These are phyloP conservation scores for Pseudopyrenochaeta lycopersici DNA, from an alignment of 2,329 filamentous ascomycete species.

Conservation along the genomic window DNA sequence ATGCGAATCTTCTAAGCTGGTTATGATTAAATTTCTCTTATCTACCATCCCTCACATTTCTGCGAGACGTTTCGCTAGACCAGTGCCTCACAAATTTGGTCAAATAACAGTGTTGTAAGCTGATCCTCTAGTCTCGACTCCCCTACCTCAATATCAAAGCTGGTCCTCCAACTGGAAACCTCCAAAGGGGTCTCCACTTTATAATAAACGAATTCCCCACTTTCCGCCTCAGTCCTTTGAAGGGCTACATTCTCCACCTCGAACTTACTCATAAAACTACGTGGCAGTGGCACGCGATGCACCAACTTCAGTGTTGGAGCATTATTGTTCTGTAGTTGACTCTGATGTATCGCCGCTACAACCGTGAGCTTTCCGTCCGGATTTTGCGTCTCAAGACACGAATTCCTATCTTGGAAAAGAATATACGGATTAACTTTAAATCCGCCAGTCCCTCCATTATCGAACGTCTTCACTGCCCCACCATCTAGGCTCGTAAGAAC, in stretches of 20 bases:
- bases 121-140: not conserved
- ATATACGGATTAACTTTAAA: conserved; percentile 11
- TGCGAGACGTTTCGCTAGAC: too few relatives aligned
- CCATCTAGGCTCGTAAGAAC: not conserved
- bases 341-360: conserved; percentile 9
- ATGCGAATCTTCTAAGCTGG: too few relatives aligned
- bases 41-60: too few relatives aligned
- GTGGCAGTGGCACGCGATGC: not conserved
- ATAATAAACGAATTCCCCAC: conserved; percentile 9
- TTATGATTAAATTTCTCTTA: too few relatives aligned
- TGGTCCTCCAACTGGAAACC: not conserved
- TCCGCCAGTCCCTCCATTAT: conserved; percentile 14
- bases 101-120: not conserved
- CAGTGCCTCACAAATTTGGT: not conserved
- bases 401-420: conserved; percentile 9
- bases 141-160: conserved; percentile 9
- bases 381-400: not conserved
- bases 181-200: not conserved
- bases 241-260: conserved; percentile 1
- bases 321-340: not conserved
- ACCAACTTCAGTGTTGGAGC: conserved; percentile 4
- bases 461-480: conserved; percentile 7
- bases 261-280: conserved; percentile 6
- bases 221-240: not conserved
- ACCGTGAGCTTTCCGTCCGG: not conserved